Conservation (phyloP, 352 stramenopile species). For the Phytophthora cryptogea region DNA sequence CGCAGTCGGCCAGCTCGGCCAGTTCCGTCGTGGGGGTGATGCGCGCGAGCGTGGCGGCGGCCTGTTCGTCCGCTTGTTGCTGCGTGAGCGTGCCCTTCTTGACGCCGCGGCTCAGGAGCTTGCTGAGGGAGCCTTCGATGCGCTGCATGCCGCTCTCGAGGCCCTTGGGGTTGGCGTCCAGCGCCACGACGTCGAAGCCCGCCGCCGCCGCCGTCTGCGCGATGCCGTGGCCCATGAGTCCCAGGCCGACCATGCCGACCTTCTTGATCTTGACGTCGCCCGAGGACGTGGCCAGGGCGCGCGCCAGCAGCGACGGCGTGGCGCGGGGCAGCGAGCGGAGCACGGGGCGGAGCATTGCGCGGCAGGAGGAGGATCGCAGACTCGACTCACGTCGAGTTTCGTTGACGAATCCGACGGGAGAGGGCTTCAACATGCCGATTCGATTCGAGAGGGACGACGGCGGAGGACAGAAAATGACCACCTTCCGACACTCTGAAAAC, state of each 20-base stretch:
- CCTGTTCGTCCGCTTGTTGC: slow-evolving; percentile 70
- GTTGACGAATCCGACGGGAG: slow-evolving; percentile 10
- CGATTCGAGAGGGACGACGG: slow-evolving; percentile 7
- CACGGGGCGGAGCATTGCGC: slow-evolving; percentile 16
- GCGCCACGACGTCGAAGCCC: slow-evolving; percentile 84
- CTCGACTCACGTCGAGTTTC: slow-evolving; percentile 26
- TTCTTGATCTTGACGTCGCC: slow-evolving; percentile 66
- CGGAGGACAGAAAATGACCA: neutral
- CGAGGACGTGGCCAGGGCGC: slow-evolving; percentile 33
- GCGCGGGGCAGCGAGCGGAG: slow-evolving; percentile 19
- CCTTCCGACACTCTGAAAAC: too few relatives aligned
- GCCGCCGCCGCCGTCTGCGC: slow-evolving; percentile 91
- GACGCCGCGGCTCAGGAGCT: slow-evolving; percentile 83
- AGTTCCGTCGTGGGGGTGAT: slow-evolving; percentile 93
- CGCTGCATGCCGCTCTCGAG: slow-evolving; percentile 88
- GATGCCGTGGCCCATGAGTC: slow-evolving; percentile 98
- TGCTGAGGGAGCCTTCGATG: slow-evolving; percentile 92
- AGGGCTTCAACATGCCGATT: slow-evolving; percentile 23
- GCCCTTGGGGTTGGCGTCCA: slow-evolving; percentile 76
- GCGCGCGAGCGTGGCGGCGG: slow-evolving; percentile 64
- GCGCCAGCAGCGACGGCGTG: slow-evolving; percentile 26
- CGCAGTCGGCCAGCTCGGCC: slow-evolving; percentile 86
- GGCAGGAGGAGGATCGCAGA: slow-evolving; percentile 5
- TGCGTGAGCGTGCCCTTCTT: slow-evolving; percentile 90
- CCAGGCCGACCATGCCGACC: slow-evolving; percentile 95